These are phyloP conservation scores for Leptosphaerulina australis DNA, from an alignment of 2,329 filamentous ascomycete species.

Conservation along the genomic window DNA sequence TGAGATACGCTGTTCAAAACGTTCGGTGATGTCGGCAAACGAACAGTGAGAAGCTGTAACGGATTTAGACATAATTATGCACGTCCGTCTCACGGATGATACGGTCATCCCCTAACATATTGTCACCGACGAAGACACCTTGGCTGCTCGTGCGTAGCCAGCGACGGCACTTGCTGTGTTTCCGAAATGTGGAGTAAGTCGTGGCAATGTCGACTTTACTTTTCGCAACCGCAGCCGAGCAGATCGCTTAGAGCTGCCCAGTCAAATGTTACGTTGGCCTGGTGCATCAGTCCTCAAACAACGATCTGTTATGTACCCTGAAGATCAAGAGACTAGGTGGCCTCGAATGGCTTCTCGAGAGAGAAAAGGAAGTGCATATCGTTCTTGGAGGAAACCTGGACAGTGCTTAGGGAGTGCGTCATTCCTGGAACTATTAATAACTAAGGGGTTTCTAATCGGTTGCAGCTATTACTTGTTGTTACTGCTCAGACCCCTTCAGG, in stretches of 20 bases:
- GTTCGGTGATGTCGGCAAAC: conserved; percentile 3
- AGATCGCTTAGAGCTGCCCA: conserved; percentile 12
- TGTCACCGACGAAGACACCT: conserved; percentile 14
- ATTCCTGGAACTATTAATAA: too few species aligned
- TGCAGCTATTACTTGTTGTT: not conserved
- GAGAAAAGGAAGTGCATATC: not conserved
- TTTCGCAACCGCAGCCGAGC: conserved; percentile 17
- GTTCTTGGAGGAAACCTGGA: not conserved
- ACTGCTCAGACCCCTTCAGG: not conserved
- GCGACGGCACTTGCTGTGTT: conserved; percentile 16
- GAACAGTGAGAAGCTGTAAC: conserved; percentile 7
- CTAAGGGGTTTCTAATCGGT: too few species aligned
- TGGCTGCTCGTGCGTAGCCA: conserved; percentile 23
- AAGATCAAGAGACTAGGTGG: not conserved
- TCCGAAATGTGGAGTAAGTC: conserved; percentile 21
- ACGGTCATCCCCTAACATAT: conserved; percentile 6
- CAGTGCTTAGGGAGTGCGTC: too few species aligned
- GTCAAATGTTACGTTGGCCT: conserved; percentile 6
- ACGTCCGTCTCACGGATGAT: conserved; percentile 2
- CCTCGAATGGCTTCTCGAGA: not conserved
- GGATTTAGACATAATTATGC: conserved; percentile 1
- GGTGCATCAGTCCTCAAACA: not conserved
- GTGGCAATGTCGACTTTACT: conserved; percentile 4
- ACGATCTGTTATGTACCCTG: not conserved
- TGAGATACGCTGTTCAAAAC: conserved; percentile 4